Conservation (phyloP, 805 yeast genomes). For the Sporopachydermia lactativora region DNA sequence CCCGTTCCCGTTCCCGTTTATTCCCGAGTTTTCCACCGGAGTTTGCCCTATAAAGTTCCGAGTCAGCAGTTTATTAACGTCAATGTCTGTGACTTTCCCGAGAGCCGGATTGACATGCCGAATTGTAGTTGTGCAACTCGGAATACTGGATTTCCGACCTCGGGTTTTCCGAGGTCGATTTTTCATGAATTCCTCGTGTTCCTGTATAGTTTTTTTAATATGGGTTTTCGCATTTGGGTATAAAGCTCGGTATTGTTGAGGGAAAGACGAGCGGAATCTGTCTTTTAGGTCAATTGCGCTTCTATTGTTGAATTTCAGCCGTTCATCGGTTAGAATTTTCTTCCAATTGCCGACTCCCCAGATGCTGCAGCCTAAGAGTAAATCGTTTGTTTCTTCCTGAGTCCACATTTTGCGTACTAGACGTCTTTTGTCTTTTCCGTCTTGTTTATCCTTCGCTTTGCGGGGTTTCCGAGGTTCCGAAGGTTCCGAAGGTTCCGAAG, state of each 20-base stretch:
- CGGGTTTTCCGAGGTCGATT: not conserved
- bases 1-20: not conserved
- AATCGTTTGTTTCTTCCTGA: slow-evolving; percentile 26
- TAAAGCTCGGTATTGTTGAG: slow-evolving; percentile 28
- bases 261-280: slow-evolving; percentile 29
- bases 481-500: no score
- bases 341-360: slow-evolving; percentile 31
- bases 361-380: slow-evolving; percentile 27
- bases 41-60: not conserved
- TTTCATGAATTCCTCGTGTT: not conserved
- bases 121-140: not conserved
- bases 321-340: slow-evolving; percentile 27
- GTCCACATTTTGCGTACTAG: slow-evolving; percentile 20
- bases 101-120: not conserved
- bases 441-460: not conserved
- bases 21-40: no score
- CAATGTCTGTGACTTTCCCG: not conserved
- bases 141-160: not conserved
- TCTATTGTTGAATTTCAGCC: slow-evolving; percentile 25
- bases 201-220: slow-evolving; percentile 15
- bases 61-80: not conserved
- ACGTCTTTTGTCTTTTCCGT: not conserved
- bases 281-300: slow-evolving; percentile 32
- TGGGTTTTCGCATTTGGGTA: slow-evolving; percentile 32
- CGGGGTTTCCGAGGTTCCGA: no score